Evolutionary conservation across 192 early-diverging fungal genomes (phyloP).

Genomic region (Phycomyces nitens): DNA sequence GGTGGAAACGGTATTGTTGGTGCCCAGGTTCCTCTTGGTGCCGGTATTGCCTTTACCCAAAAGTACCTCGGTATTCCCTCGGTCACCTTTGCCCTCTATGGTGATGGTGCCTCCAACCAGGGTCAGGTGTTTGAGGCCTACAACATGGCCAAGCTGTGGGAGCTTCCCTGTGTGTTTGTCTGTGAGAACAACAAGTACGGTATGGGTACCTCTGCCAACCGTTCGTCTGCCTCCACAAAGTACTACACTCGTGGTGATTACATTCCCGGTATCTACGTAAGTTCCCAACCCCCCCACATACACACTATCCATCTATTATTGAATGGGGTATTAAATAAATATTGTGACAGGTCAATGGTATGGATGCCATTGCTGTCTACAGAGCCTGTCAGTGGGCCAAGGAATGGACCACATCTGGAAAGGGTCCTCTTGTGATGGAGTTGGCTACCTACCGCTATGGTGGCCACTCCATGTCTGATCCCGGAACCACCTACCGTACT

Average conservation of each 20-base stretch:
- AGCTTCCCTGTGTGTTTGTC: slow-evolving; percentile 86
- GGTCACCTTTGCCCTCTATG: slow-evolving; percentile 90
- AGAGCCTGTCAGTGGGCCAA: slow-evolving; percentile 83
- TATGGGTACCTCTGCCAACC: slow-evolving; percentile 91
- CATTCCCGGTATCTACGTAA: slow-evolving; percentile 86
- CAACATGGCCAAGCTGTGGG: slow-evolving; percentile 99
- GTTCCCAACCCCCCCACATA: no score
- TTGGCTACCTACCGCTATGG: slow-evolving; percentile 98
- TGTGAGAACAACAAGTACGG: slow-evolving; percentile 99
- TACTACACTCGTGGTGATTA: slow-evolving; percentile 97
- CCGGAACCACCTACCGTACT: slow-evolving; percentile 97
- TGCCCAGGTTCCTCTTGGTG: slow-evolving; percentile 87
- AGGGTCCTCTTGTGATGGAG: slow-evolving; percentile 93
- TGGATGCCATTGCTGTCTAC: slow-evolving; percentile 92
- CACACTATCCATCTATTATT: no score
- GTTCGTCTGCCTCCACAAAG: slow-evolving; percentile 89
- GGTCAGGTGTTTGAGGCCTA: slow-evolving; percentile 98
- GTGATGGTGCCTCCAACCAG: slow-evolving; percentile 98
- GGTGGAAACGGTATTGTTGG: slow-evolving; percentile 99
- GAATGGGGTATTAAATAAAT: no score
- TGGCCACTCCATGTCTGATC: slow-evolving; percentile 99
- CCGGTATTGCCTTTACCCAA: slow-evolving; percentile 87
- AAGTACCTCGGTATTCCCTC: slow-evolving; percentile 79
- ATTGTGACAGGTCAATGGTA: slow-evolving; percentile 64
- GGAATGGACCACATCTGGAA: slow-evolving; percentile 74